phyloP scores from a whole-genome alignment of 768 basidiomycete genomes.

The Amanita polypyramis region DNA sequence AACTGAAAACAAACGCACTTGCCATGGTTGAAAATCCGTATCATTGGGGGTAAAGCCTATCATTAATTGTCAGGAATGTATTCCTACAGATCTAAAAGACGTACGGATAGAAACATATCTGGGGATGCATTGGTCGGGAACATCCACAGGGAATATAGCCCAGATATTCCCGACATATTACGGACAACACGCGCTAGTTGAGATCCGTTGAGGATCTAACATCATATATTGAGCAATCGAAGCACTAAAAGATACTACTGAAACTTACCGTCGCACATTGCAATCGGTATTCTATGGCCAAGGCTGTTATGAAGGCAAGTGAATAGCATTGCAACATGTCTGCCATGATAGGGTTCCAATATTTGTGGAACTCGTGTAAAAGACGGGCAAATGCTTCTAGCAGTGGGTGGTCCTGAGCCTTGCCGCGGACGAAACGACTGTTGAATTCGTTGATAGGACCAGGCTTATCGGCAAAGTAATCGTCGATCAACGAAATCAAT shows the following conservation, averaged over 20 bases:
- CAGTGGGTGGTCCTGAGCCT: background rate
- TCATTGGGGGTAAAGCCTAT: background rate
- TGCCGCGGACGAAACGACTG: background rate
- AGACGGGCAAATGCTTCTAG: background rate
- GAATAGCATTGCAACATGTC: background rate
- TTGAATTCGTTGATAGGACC: background rate
- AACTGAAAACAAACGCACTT: background rate
- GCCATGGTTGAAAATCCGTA: background rate
- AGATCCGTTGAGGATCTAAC: background rate
- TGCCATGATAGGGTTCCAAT: background rate
- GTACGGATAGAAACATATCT: background rate
- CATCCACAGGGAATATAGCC: background rate
- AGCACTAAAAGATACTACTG: background rate
- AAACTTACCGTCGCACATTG: background rate
- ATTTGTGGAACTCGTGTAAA: background rate
- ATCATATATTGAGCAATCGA: background rate
- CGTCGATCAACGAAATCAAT: background rate
- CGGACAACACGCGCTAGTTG: background rate
- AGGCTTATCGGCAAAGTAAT: too few species aligned
- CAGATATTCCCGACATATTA: background rate
- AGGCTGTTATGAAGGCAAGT: background rate
- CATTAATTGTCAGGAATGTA: background rate
- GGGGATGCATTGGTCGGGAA: background rate
- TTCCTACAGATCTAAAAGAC: background rate
- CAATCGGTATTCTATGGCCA: background rate